These are phyloP conservation scores for Solanum chiquidenum DNA, from an alignment of 257 asterid genomes.

Conservation along the genomic window DNA sequence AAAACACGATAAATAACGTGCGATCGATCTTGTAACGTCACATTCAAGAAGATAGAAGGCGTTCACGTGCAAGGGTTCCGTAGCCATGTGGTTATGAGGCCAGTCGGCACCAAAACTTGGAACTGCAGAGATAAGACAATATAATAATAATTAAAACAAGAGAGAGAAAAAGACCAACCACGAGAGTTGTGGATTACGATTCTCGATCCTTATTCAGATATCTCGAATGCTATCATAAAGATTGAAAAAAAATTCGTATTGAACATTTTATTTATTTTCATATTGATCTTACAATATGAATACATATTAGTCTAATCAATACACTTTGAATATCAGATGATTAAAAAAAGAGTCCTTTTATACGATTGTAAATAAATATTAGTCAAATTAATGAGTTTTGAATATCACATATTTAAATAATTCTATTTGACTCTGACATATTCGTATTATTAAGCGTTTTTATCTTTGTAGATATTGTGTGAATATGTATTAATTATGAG, in stretches of 20 bases:
- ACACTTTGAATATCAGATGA: not conserved
- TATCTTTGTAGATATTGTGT: not conserved
- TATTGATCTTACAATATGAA: not conserved
- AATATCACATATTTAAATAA: not conserved
- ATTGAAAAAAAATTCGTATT: not conserved
- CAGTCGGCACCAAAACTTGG: not conserved
- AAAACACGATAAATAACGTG: not conserved
- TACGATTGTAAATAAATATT: not conserved
- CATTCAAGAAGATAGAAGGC: not conserved
- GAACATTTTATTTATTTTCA: not conserved
- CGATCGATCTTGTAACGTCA: not conserved
- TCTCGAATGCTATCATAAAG: not conserved
- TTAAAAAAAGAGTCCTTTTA: not conserved
- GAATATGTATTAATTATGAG: not conserved
- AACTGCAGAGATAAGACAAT: not conserved
- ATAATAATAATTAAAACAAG: not conserved
- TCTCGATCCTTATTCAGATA: not conserved
- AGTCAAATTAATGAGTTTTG: not conserved
- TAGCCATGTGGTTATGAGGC: not conserved
- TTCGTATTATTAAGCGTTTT: not conserved
- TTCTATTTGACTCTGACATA: not conserved
- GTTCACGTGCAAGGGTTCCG: constrained; percentile 1
- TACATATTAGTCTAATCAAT: not conserved
- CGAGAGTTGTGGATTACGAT: not conserved
- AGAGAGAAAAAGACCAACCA: not conserved